Evolutionary conservation across 2,329 filamentous ascomycete genomes (phyloP), one percentile per base, ranked within the genome.

Genomic region (Dactylella cylindrospora): DNA sequence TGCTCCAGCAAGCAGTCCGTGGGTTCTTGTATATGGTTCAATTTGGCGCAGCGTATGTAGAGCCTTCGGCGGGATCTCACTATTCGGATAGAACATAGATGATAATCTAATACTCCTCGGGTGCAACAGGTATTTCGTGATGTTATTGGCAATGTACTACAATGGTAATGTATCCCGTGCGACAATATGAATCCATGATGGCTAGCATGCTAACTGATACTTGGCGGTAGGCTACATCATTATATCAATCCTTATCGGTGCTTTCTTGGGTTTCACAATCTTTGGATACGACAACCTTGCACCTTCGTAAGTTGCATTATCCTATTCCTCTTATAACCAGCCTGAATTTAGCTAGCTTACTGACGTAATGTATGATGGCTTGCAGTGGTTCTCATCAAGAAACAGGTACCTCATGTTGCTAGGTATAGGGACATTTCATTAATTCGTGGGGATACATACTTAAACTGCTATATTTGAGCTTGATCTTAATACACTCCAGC

Each of bases 221-320:
- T n/a, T 22, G 5, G 23, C 13, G 12, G 4, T 45, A 62, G 81
- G 84, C 8, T 93, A 88, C 72, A 79, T 93, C 65, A 87, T 93
- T 71, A 84, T 91, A 53, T 88, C 82, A 67, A 89, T 93, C 71
- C 81, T 91, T 66, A 80, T 91, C 54, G 88, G 88, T 1, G 82
- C 85, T 0, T 88, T 82, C 65, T 55, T 90, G 3, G 88, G 88
- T 12, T 77, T 79, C 10, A 87, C 90, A 65, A 70, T 87, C 52
- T 91, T 88, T 70, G 80, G 83, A 32, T 90, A 86, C 84, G 84
- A 86, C 44, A 66, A 62, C 28, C 28, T 62, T 6, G 41, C 57
- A 5, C 57, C 57, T 1, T 32, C 43, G 57, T 62, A 49, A 33
- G 57, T 45, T 17, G n/a, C n/a, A n/a, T 36, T 15, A 6, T 19